These are phyloP conservation scores for Middelhovenomyces tepae DNA, from an alignment of 805 yeast species.

Conservation along the genomic window DNA sequence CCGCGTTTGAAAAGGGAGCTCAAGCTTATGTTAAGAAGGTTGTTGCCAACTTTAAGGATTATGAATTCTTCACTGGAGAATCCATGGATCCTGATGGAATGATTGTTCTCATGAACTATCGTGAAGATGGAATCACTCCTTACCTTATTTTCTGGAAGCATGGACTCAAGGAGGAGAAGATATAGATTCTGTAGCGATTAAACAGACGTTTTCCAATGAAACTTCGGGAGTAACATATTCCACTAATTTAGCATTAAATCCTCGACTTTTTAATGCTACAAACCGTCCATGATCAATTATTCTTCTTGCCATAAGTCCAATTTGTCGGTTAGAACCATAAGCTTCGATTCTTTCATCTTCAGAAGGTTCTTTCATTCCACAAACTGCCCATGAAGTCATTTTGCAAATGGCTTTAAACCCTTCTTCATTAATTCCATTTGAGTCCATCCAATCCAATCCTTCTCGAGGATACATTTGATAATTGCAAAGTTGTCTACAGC, in stretches of 20 bases:
- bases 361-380: slow-evolving; percentile 46
- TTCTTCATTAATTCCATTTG: slow-evolving; percentile 20
- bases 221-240: slow-evolving; percentile 48
- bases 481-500: slow-evolving; percentile 81
- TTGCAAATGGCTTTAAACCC: slow-evolving; percentile 41
- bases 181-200: slow-evolving; percentile 55
- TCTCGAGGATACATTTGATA: slow-evolving; percentile 45
- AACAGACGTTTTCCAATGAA: slow-evolving; percentile 64
- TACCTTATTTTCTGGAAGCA: slow-evolving; percentile 98
- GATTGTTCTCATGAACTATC: slow-evolving; percentile 97
- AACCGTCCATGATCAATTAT: slow-evolving; percentile 67
- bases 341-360: slow-evolving; percentile 43
- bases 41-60: slow-evolving; percentile 90
- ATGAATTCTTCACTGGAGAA: slow-evolving; percentile 99
- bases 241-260: slow-evolving; percentile 37
- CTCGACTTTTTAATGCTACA: slow-evolving; percentile 32
- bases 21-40: slow-evolving; percentile 93
- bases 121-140: slow-evolving; percentile 99
- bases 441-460: slow-evolving; percentile 34
- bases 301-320: slow-evolving; percentile 65
- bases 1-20: slow-evolving; percentile 95
- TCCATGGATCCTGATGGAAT: slow-evolving; percentile 99
- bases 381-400: slow-evolving; percentile 84
- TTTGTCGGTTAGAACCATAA: too few species aligned
- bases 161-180: slow-evolving; percentile 84